Percentiles rank a stretch among this genome's conserved stretches.
Evolutionary conservation across 2,329 filamentous ascomycete genomes (phyloP).

Genomic region (Penicillium verrucosum): DNA sequence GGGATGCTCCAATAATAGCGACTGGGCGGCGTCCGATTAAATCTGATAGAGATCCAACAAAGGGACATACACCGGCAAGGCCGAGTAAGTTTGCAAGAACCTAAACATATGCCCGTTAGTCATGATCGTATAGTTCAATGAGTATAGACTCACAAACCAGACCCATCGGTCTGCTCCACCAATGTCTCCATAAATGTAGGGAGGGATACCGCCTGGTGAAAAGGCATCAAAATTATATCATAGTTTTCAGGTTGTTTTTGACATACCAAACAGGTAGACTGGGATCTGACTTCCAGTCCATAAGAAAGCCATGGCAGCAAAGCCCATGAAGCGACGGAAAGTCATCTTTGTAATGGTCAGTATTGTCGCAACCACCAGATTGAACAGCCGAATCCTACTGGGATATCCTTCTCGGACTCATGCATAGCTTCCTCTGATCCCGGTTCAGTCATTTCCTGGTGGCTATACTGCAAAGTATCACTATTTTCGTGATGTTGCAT

Average conservation of each 20-base stretch:
- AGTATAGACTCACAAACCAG: constrained; percentile 51
- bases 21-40: constrained; percentile 61
- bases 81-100: constrained; percentile 53
- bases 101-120: constrained; percentile 18
- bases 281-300: constrained; percentile 62
- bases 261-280: constrained; percentile 50
- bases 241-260: background rate
- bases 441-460: constrained; percentile 49
- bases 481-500: constrained; percentile 27
- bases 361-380: background rate
- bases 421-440: constrained; percentile 44
- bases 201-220: constrained; percentile 44
- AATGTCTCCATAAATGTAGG: constrained; percentile 58
- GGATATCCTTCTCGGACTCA: constrained; percentile 45
- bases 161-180: constrained; percentile 60
- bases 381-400: constrained; percentile 28
- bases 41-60: constrained; percentile 65
- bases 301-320: constrained; percentile 58
- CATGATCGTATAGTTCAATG: background rate
- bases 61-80: constrained; percentile 56
- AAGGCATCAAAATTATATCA: constrained; percentile 2
- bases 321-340: constrained; percentile 52
- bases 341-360: constrained; percentile 41
- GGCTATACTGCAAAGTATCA: constrained; percentile 34
- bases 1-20: constrained; percentile 52